Conservation (phyloP, 768 basidiomycete species). For the Phlebiopsis flavidoalba region DNA sequence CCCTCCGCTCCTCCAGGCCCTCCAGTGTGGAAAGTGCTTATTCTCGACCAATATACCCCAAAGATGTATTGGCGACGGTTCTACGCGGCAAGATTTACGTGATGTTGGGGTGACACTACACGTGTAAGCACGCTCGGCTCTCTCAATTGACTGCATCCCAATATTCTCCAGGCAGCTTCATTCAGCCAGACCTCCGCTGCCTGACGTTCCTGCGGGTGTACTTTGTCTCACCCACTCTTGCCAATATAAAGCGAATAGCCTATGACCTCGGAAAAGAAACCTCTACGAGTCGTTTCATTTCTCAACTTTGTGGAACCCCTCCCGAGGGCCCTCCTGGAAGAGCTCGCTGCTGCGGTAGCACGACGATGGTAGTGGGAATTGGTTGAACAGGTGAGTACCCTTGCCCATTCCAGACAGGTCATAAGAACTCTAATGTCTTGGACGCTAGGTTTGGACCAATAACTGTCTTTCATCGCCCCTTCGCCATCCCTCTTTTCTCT, state of each 20-base stretch:
- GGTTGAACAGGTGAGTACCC: conserved; percentile 59
- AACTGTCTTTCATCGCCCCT: conserved; percentile 93
- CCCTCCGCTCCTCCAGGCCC: conserved; percentile 53
- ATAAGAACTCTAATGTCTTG: not conserved
- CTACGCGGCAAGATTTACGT: conserved; percentile 90
- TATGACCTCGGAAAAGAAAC: conserved; percentile 85
- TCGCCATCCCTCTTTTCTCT: conserved; percentile 92
- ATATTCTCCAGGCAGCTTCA: conserved; percentile 77
- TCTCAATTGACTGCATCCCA: not conserved
- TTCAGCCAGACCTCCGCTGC: conserved; percentile 78
- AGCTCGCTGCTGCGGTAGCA: conserved; percentile 86
- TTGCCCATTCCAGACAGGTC: conserved; percentile 11
- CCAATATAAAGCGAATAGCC: conserved; percentile 86
- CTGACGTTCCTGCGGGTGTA: conserved; percentile 97
- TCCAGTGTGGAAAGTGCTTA: conserved; percentile 93
- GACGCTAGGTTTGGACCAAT: conserved; percentile 84
- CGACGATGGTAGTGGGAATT: conserved; percentile 80
- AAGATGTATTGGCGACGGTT: conserved; percentile 94
- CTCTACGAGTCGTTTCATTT: conserved; percentile 92
- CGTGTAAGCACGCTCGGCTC: conserved; percentile 57
- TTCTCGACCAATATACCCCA: conserved; percentile 93
- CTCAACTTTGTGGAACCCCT: conserved; percentile 94
- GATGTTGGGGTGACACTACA: conserved; percentile 97
- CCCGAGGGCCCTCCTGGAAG: conserved; percentile 84
- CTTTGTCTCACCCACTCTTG: conserved; percentile 86